Percentiles rank a stretch among this genome's conserved stretches.
phyloP scores from a whole-genome alignment of 75 land plant species.

The Selaginella moellendorffii region DNA sequence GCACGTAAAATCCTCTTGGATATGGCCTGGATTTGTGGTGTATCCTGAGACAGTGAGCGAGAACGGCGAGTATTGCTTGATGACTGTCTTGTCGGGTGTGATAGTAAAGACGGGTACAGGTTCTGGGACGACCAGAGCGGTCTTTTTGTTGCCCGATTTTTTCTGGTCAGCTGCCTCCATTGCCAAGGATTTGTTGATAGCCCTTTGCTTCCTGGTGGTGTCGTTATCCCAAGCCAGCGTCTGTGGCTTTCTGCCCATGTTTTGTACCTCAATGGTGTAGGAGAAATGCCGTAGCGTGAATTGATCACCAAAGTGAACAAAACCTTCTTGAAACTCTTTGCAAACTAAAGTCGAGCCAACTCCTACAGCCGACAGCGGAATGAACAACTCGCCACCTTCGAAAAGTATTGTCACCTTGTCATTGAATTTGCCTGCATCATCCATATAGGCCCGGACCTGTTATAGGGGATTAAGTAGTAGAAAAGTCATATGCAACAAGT shows the following conservation, averaged over 20 bases:
- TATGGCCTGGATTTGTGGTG: constrained; percentile 11
- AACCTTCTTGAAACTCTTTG: constrained; percentile 14
- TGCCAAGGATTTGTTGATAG: not conserved
- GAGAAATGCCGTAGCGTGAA: constrained; percentile 19
- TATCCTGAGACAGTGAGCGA: constrained; percentile 17
- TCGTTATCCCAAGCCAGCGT: constrained; percentile 12
- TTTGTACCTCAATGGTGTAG: constrained; percentile 8
- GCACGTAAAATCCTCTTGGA: constrained; percentile 14
- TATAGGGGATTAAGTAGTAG: too few species aligned
- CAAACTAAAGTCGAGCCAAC: constrained; percentile 21
- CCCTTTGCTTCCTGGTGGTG: not conserved
- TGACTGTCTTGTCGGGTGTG: constrained; percentile 15
- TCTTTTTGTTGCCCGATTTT: constrained; percentile 3
- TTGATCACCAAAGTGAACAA: constrained; percentile 20
- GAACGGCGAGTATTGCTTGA: constrained; percentile 17
- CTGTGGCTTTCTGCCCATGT: constrained; percentile 15
- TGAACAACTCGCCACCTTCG: constrained; percentile 19
- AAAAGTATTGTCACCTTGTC: constrained; percentile 13
- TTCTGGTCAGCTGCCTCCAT: not conserved
- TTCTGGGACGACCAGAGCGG: not conserved
- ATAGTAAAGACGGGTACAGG: constrained; percentile 12
- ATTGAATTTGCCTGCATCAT: constrained; percentile 19
- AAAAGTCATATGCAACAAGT: too few species aligned
- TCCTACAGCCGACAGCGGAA: constrained; percentile 16
- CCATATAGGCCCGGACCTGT: constrained; percentile 22